Evolutionary conservation across 805 yeast genomes (phyloP).

Genomic region (Lachancea nothofagi): DNA sequence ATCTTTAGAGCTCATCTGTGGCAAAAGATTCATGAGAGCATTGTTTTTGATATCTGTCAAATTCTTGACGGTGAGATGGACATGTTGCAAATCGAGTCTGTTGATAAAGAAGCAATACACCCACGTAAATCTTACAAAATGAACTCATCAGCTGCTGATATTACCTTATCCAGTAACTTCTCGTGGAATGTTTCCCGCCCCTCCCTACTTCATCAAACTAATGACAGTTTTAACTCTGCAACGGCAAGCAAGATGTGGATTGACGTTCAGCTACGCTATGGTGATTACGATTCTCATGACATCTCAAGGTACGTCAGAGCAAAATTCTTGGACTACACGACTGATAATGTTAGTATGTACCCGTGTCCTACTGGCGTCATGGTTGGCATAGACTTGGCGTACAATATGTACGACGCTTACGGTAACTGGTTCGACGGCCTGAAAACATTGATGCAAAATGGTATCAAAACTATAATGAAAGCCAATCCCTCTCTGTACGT

Average conservation of each 20-base stretch:
- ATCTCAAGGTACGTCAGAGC: constrained; percentile 90
- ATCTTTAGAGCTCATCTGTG: constrained; percentile 96
- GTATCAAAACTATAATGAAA: constrained; percentile 90
- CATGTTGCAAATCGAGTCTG: constrained; percentile 73
- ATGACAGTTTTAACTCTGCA: constrained; percentile 56
- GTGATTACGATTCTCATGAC: constrained; percentile 97
- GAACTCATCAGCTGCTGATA: constrained; percentile 94
- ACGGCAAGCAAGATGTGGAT: constrained; percentile 78
- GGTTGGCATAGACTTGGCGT: constrained; percentile 88
- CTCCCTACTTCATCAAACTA: constrained; percentile 65
- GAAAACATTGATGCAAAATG: constrained; percentile 82
- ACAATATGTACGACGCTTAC: constrained; percentile 92
- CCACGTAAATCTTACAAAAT: constrained; percentile 96
- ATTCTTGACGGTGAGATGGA: constrained; percentile 85
- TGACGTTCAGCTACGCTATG: constrained; percentile 91
- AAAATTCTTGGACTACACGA: constrained; percentile 86
- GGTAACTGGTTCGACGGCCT: constrained; percentile 98
- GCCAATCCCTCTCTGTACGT: constrained; percentile 91
- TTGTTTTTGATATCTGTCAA: constrained; percentile 90
- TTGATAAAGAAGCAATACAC: constrained; percentile 87
- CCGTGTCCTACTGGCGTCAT: constrained; percentile 92
- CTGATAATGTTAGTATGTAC: constrained; percentile 76
- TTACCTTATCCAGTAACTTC: constrained; percentile 65
- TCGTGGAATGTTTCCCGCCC: constrained; percentile 84
- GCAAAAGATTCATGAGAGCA: constrained; percentile 97